Evolutionary conservation across 1,139 yeast species (phyloP), one percentile per base, ranked within the genome.

Genomic region (Debaryomyces robertsiae): DNA sequence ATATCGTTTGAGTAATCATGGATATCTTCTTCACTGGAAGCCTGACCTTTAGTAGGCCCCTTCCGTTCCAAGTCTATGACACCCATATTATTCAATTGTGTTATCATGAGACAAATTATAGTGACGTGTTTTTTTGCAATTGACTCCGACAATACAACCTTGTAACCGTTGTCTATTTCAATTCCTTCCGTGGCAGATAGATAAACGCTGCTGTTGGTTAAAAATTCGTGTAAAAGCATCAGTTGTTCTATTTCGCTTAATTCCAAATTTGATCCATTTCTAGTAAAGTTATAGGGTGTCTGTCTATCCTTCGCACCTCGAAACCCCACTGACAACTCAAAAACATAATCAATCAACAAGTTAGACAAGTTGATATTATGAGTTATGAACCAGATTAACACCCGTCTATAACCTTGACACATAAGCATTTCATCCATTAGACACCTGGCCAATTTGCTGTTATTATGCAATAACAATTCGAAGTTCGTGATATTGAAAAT

Each of bases 161-260:
- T 60, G 29, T 61, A 57, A 0, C 69, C 73, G 25, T 61, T 67
- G 2, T 63, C 67, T 9, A 66, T 64, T 30, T 63, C 65, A 13
- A 67, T 60, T 3, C 70, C 66, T 17, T 66, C 64, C 1, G 63
- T 55, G 0, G 75, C 67, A 0, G 82, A 67, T 14, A 83, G 58
- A 46, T 69, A 77, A 10, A 74, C 69, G 7, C 77, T 66, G 18
- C 83, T 73, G 45, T 76, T 81, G 11, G 78, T 70, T 43, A 84
- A 68, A 50, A 84, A 81, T 54, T 82, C 88, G 57, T 83, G 89
- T 30, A 84, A 58, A n/a, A 84, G 54, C 86, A 83, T 81, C 52
- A 77, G 76, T 45, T 63, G 69, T 49, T 84, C 91, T 35, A 81
- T 69, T 6, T 73, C 79, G 25, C 83, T 76, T 11, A 83, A 57